Conservation (phyloP, 352 stramenopile species). For the Phytophthora melonis region DNA sequence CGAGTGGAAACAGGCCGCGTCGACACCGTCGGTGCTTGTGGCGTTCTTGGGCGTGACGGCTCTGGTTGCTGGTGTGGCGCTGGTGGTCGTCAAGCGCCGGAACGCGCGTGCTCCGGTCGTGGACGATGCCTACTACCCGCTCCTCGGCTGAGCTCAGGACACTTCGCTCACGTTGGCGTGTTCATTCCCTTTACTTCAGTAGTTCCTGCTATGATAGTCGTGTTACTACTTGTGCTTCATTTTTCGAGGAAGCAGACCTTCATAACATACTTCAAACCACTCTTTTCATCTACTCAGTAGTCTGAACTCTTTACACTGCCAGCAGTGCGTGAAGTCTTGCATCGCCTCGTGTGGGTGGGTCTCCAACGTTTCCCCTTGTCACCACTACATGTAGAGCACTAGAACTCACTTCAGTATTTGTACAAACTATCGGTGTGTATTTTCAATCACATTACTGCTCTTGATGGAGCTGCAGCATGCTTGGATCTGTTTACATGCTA, state of each 20-base stretch:
- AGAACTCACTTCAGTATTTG: too few species aligned
- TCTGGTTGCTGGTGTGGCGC: slow-evolving; percentile 16
- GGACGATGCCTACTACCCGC: background rate
- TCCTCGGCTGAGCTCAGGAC: background rate
- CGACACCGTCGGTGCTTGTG: slow-evolving; percentile 3
- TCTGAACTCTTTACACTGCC: background rate
- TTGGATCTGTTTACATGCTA: background rate
- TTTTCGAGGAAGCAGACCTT: background rate
- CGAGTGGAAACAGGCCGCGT: background rate
- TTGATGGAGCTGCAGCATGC: background rate
- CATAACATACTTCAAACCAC: background rate
- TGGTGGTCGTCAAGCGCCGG: slow-evolving; percentile 18
- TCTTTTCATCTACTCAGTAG: too few species aligned
- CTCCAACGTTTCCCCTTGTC: too few species aligned
- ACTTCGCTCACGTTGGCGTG: background rate
- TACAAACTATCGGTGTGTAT: too few species aligned
- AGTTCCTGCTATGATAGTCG: background rate
- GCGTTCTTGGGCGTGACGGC: slow-evolving; percentile 12
- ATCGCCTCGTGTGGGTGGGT: too few species aligned
- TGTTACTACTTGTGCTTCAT: background rate
- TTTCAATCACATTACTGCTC: background rate
- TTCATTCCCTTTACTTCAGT: background rate
- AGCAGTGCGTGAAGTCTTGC: too few species aligned
- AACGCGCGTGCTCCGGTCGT: background rate
- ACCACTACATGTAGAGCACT: too few species aligned